Base-by-base conservation (phyloP, 257 asterid genomes). In the Verbena officinalis region DNA sequence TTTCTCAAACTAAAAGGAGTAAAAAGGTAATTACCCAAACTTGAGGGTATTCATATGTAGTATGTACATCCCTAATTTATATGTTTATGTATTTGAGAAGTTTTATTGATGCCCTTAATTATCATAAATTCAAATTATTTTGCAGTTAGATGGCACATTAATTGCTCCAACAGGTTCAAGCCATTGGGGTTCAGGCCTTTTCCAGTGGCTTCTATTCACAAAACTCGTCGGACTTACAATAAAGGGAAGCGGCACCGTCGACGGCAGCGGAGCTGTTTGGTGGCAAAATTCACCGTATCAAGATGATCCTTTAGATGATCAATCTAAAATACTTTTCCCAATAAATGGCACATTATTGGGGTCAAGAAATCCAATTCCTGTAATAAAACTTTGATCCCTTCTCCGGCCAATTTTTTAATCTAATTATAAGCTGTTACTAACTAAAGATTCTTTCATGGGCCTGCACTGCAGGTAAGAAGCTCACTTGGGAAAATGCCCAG, bases 191-290 rank as follows among this genome's bases (percentile, higher is more conserved):
- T 79, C 91, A 43, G 99, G 99, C 23, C 59, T 75, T 57, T 52
- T 90, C 0, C 98, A 90, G 15, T 94, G 99, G 99, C 90, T 94
- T 6, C 73, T 78, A 48, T 94, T 94, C 63, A 77, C 96, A 3
- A 94, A 94, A 70, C 77, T 94, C 23, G 91, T 86, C 0, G 99
- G 99, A 23, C 80, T 90, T 15, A 88, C 96, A 16, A 72, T 94
- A 45, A 77, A 34, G 53, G 99, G 99, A 43, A 85, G 79, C 10
- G 98, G 99, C 4, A 65, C 27, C 0, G 77, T 94, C 1, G 96
- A 94, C 15, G 99, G 99, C 20, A 81, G 67, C 33, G 99, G 99
- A 36, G 85, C 95, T 19, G 90, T 79, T 69, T 94, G 98, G 99
- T 94, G 99, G 99, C 81, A 83, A 54, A 79, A 73, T 39, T 39